Conservation (phyloP, 2,329 filamentous ascomycete species). For the Exophiala dermatitidis region DNA sequence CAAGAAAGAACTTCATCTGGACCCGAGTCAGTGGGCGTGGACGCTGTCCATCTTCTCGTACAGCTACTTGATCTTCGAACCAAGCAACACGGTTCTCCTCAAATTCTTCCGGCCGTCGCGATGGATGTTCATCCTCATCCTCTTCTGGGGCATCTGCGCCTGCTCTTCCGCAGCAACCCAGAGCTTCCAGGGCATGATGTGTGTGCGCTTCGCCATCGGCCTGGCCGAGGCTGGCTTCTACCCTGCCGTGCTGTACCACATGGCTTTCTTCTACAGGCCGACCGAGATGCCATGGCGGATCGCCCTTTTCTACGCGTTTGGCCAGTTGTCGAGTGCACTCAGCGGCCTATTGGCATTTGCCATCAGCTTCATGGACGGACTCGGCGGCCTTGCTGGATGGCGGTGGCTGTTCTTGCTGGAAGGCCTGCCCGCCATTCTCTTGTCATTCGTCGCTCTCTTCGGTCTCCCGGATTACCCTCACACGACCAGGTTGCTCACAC, state of each 20-base stretch:
- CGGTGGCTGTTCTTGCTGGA: slow-evolving; percentile 55
- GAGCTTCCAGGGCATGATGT: slow-evolving; percentile 23
- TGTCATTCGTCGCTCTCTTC: slow-evolving; percentile 26
- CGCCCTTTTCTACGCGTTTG: slow-evolving; percentile 53
- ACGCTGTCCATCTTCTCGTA: slow-evolving; percentile 19
- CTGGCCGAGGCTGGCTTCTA: slow-evolving; percentile 44
- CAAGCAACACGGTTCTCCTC: slow-evolving; percentile 15
- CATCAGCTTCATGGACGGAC: slow-evolving; percentile 52
- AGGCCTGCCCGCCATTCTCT: slow-evolving; percentile 34
- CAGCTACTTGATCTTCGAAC: slow-evolving; percentile 21
- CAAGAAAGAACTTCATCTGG: slow-evolving; percentile 17
- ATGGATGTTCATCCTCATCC: slow-evolving; percentile 20
- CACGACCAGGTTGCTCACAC: slow-evolving; percentile 25
- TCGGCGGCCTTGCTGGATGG: slow-evolving; percentile 51
- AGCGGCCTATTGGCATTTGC: slow-evolving; percentile 53
- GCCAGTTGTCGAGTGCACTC: slow-evolving; percentile 54
- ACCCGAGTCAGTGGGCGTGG: slow-evolving; percentile 16
- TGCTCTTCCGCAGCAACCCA: slow-evolving; percentile 17
- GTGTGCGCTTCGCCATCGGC: slow-evolving; percentile 29
- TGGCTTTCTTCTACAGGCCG: slow-evolving; percentile 61
- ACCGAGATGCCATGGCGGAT: slow-evolving; percentile 51
- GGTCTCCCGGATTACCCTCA: slow-evolving; percentile 19
- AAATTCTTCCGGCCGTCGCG: slow-evolving; percentile 15
- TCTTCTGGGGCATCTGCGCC: slow-evolving; percentile 24
- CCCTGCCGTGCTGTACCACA: slow-evolving; percentile 46